Percentiles rank a stretch among this genome's conserved stretches.
Conservation (phyloP, 768 basidiomycete genomes). For the Rhizopogon vesiculosus region DNA sequence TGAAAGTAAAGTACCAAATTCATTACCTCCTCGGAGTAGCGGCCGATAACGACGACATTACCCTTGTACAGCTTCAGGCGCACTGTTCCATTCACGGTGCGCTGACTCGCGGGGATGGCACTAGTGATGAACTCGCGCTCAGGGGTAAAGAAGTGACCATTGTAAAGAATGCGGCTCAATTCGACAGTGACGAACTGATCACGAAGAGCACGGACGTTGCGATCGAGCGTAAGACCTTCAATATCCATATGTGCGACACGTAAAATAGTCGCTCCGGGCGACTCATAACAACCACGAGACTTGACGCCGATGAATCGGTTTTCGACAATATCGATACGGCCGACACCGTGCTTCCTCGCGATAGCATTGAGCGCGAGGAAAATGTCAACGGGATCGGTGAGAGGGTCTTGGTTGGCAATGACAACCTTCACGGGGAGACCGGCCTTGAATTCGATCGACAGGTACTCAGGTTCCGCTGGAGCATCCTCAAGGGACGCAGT, state of each 20-base stretch:
- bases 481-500: constrained; percentile 80
- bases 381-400: constrained; percentile 93
- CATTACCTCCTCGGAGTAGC: constrained; percentile 78
- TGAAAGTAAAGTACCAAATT: neutral
- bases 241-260: constrained; percentile 93
- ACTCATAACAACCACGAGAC: constrained; percentile 98
- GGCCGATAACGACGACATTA: constrained; percentile 91
- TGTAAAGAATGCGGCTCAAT: constrained; percentile 90
- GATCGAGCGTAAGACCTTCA: constrained; percentile 93
- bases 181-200: constrained; percentile 94
- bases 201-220: constrained; percentile 89
- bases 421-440: constrained; percentile 88
- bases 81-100: constrained; percentile 93
- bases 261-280: constrained; percentile 93
- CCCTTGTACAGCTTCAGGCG: constrained; percentile 93
- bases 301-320: constrained; percentile 99
- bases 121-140: constrained; percentile 94
- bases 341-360: constrained; percentile 91
- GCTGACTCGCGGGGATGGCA: constrained; percentile 89
- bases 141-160: constrained; percentile 99
- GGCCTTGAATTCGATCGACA: constrained; percentile 79
- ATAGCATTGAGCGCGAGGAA: constrained; percentile 89
- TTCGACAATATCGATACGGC: constrained; percentile 98
- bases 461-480: constrained; percentile 70
- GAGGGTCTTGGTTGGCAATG: constrained; percentile 45